Evolutionary conservation across 176 grass and related monocot genomes (phyloP).

Genomic region (Oryza brachyantha): DNA sequence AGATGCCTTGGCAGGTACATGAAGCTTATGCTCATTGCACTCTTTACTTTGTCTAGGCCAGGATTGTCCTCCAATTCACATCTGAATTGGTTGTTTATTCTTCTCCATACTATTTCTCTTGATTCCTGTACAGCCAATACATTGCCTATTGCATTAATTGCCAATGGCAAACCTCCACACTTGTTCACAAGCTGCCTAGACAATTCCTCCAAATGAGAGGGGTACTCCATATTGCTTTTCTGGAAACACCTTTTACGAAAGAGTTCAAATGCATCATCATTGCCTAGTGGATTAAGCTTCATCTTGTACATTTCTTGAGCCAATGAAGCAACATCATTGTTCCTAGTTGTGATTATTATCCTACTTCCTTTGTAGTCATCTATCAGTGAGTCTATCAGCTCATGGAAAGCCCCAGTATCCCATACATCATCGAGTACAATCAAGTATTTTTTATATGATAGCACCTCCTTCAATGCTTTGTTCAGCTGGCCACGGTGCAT

Average conservation of each 20-base stretch:
- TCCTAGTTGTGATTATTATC: not conserved
- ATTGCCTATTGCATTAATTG: not conserved
- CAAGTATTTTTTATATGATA: not conserved
- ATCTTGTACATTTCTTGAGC: not conserved
- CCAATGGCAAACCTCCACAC: not conserved
- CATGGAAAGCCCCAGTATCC: not conserved
- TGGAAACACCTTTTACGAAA: not conserved
- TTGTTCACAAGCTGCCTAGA: not conserved
- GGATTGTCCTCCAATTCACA: not conserved
- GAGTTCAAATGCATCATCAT: not conserved
- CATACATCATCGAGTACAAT: not conserved
- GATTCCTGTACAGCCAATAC: not conserved
- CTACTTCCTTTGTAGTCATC: not conserved
- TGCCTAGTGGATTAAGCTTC: not conserved
- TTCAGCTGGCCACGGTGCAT: not conserved
- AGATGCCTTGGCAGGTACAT: not conserved
- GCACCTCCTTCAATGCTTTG: not conserved
- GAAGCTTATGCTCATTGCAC: not conserved
- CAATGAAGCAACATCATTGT: not conserved
- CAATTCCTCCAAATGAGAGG: not conserved
- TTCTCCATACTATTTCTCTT: not conserved
- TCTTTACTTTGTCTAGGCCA: not conserved
- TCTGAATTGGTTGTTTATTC: not conserved
- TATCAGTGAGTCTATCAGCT: not conserved
- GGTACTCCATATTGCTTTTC: not conserved